phyloP scores from a whole-genome alignment of 331 rosid species.

The Rhamnella rubrinervis region DNA sequence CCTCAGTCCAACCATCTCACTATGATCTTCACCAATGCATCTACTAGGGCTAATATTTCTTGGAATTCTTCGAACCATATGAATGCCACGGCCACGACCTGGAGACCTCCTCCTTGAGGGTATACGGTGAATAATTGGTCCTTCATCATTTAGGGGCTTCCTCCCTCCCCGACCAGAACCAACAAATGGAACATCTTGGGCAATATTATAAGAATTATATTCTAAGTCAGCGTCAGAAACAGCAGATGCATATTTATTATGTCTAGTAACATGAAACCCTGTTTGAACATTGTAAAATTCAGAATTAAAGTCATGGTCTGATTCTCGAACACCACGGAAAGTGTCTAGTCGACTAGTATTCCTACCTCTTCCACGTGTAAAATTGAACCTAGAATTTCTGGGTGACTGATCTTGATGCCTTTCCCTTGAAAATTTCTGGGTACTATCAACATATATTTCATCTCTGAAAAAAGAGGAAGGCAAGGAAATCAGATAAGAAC shows the following conservation, averaged over 20 bases:
- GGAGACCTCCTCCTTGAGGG: constrained; percentile 76
- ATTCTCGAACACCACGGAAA: constrained; percentile 52
- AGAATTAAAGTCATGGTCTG: constrained; percentile 52
- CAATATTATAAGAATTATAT: constrained; percentile 45
- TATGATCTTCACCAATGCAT: constrained; percentile 51
- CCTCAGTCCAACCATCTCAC: constrained; percentile 60
- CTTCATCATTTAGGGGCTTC: constrained; percentile 56
- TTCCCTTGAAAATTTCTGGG: constrained; percentile 62
- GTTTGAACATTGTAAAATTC: constrained; percentile 61
- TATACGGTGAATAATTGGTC: constrained; percentile 40
- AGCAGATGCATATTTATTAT: constrained; percentile 51
- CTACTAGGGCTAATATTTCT: constrained; percentile 65
- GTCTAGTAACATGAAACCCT: constrained; percentile 60
- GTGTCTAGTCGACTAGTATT: constrained; percentile 35
- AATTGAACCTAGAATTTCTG: constrained; percentile 61
- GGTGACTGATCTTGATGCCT: constrained; percentile 62
- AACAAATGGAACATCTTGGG: constrained; percentile 55
- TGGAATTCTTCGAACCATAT: constrained; percentile 58
- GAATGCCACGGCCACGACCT: constrained; percentile 45
- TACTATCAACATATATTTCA: constrained; percentile 50
- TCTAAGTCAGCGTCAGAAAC: constrained; percentile 52
- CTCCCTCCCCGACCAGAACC: constrained; percentile 67
- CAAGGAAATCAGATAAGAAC: constrained; percentile 18
- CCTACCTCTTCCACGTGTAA: constrained; percentile 73
- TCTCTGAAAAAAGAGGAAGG: constrained; percentile 55